Percentiles rank a stretch among this genome's conserved stretches.
These are phyloP conservation scores for Silene coronaria DNA, from an alignment of 179 eudicot genomes.

Conservation along the genomic window DNA sequence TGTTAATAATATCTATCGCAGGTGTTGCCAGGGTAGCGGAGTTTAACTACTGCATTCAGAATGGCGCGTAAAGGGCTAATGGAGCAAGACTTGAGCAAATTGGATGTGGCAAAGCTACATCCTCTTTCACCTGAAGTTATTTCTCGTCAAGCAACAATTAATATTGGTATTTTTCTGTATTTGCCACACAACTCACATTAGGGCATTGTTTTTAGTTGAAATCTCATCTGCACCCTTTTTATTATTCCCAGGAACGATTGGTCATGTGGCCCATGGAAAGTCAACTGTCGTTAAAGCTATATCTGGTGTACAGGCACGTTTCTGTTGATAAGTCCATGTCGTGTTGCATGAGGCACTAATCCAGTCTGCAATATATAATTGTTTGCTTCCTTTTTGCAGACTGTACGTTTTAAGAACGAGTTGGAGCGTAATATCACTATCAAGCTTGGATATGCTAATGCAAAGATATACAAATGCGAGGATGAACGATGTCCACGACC, in stretches of 20 bases:
- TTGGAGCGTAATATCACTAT: conserved; percentile 94
- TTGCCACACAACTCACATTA: background rate
- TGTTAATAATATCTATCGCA: conserved; percentile 1
- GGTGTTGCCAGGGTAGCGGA: conserved; percentile 6
- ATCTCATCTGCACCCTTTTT: conserved; percentile 7
- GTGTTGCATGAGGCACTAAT: background rate
- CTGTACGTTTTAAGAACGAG: conserved; percentile 95
- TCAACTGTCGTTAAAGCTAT: conserved; percentile 96
- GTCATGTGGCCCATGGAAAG: conserved; percentile 99
- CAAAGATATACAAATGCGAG: conserved; percentile 91
- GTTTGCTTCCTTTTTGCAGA: conserved; percentile 39
- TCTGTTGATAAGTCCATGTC: background rate
- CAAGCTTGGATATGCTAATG: conserved; percentile 98
- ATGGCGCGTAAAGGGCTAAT: conserved; percentile 88
- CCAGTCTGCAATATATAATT: background rate
- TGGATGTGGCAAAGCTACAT: conserved; percentile 78
- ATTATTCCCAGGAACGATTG: conserved; percentile 67
- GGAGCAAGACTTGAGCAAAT: conserved; percentile 92
- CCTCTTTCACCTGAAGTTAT: conserved; percentile 96
- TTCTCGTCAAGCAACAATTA: conserved; percentile 92
- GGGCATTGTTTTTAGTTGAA: background rate
- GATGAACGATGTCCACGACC: conserved; percentile 91
- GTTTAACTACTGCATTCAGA: conserved; percentile 16
- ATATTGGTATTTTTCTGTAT: conserved; percentile 50
- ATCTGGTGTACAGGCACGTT: conserved; percentile 85